Evolutionary conservation across 805 yeast genomes (phyloP).

Genomic region (Pichia rugopelliculosa): DNA sequence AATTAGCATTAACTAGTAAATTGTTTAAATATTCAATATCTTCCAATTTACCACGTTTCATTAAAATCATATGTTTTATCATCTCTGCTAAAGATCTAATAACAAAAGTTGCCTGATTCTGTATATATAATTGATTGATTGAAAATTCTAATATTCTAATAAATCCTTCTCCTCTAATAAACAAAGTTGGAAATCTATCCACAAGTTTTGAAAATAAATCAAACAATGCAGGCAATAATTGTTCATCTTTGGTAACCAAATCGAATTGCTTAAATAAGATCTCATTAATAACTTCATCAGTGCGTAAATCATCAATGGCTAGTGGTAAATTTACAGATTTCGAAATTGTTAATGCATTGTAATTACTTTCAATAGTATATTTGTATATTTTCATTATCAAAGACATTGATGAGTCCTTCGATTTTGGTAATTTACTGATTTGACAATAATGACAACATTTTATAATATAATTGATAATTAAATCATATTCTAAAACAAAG

Average conservation of each 20-base stretch:
- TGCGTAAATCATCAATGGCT: conserved; percentile 18
- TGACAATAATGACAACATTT: conserved; percentile 27
- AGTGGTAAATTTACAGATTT: conserved; percentile 10
- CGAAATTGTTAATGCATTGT: conserved; percentile 23
- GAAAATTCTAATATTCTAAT: conserved; percentile 28
- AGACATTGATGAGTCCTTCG: conserved; percentile 21
- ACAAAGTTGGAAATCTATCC: conserved; percentile 22
- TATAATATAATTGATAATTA: conserved; percentile 35
- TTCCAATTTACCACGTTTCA: conserved; percentile 35
- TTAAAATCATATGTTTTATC: conserved; percentile 44
- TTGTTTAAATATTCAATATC: conserved; percentile 25
- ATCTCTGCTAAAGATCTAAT: conserved; percentile 45
- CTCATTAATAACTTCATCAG: conserved; percentile 29
- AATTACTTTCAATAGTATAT: conserved; percentile 23
- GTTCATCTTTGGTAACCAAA: conserved; percentile 45
- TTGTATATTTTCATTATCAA: conserved; percentile 32
- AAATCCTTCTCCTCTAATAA: conserved; percentile 27
- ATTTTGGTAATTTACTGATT: conserved; percentile 32
- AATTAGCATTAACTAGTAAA: conserved; percentile 24
- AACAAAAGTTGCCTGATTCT: conserved; percentile 47
- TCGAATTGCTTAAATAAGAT: conserved; percentile 32
- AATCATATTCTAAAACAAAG: conserved; percentile 42
- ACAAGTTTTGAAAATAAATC: conserved; percentile 33
- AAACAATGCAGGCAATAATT: conserved; percentile 44
- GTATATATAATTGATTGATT: conserved; percentile 29